Conservation (phyloP, 1,284 basidiomycete genomes). For the Dichomitus squalens region DNA sequence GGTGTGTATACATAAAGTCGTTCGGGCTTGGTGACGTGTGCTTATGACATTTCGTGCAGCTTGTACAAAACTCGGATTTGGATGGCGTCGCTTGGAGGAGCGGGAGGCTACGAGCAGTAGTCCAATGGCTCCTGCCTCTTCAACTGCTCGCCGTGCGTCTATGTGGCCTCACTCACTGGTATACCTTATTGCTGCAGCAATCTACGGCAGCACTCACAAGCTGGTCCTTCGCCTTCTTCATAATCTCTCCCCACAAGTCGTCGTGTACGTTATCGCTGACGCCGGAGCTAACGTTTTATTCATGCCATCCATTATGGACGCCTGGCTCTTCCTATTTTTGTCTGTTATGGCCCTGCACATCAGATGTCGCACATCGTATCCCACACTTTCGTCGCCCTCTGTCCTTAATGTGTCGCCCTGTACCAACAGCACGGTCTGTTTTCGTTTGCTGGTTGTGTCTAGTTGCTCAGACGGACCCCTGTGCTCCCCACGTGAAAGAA, state of each 20-base stretch:
- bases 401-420: constrained; percentile 5
- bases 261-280: constrained; percentile 14
- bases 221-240: neutral
- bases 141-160: neutral
- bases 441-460: constrained; percentile 10
- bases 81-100: constrained; percentile 63
- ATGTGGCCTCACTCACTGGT: neutral
- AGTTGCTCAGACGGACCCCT: constrained; percentile 12
- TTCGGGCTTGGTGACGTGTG: neutral
- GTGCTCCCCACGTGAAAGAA: constrained; percentile 9
- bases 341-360: neutral
- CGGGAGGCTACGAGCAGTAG: constrained; percentile 31
- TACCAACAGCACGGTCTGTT: constrained; percentile 25
- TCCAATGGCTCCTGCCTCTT: neutral
- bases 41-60: constrained; percentile 36
- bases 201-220: neutral
- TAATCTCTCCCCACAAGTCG: neutral
- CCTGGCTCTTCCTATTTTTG: neutral
- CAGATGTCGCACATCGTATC: constrained; percentile 6
- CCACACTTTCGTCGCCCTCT: neutral
- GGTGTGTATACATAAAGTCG: constrained; percentile 44
- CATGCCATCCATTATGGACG: constrained; percentile 2
- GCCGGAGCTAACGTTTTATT: constrained; percentile 7
- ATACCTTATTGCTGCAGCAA: neutral
- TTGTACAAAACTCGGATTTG: constrained; percentile 81